Base-by-base conservation (phyloP, 176 grass and related monocot species). In the Carex kokanica region DNA sequence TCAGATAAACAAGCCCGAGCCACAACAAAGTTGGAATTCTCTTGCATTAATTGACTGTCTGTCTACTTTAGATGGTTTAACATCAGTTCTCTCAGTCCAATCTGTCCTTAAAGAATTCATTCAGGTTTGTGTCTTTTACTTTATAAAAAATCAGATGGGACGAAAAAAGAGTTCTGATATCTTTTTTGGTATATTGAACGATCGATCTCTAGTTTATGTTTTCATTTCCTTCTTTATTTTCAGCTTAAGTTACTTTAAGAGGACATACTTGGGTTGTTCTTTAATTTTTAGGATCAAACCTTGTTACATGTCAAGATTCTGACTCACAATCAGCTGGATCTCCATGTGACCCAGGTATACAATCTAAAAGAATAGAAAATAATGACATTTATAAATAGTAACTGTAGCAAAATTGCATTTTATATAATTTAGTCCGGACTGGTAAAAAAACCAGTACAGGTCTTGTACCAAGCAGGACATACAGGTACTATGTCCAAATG, bases 231-330 rank as follows among this genome's bases (percentile, higher is more conserved):
- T 31, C 8, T 53, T 52, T 72, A 90, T 52, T 67, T 63, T 68
- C 60, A 83, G 62, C 78, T 89, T 70, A 10, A 21, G 1, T 61
- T 23, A 70, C 9, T 6, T 20, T 51, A 14, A 25, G 43, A 24
- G 36, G 38, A 67, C 31, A 67, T 67, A 41, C 70, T 74, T 74
- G 40, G 20, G 18, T 47, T 21, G 14, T 41, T 70, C 8, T 74
- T 74, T 52, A 21, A 13, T 14, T 79, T 92, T 70, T 86, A 98
- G 95, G 95, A 94, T 84, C 87, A 98, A 88, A 80, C 85, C 12
- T 98, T 88, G 86, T 82, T 94, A 83, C 82, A 93, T 88, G 83
- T 92, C 64, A 93, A 94, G 82, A 84, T 93, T 87, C 86, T 98
- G 85, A 91, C 84, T 84, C 89, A 91, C 68, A 88, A 78, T 83